Evolutionary conservation across 108 stramenopile species (phyloP), one percentile per base, ranked within the genome.

Genomic region (Cyclotella baltica): DNA sequence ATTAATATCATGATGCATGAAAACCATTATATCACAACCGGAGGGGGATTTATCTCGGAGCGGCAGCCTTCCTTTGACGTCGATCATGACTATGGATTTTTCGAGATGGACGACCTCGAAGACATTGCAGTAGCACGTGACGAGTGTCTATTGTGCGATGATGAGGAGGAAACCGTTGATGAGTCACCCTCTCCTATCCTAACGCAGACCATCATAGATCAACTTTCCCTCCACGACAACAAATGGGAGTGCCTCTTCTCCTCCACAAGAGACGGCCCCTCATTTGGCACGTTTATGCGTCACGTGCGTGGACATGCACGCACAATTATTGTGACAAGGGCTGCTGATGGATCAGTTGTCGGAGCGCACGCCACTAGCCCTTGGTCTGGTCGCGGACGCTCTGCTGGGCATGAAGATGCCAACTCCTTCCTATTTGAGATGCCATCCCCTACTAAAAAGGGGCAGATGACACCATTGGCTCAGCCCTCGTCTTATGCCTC

Each of bases 231-330:
- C 33, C 70, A 77, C 34, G 62, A 77, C 23, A 50, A 27, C 57
- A 47, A 62, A n/a, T 77, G 76, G 76, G 22, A 28, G 1, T 59
- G 76, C 2, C 36, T 77, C 35, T 77, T 64, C n/a, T 10, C n/a
- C 29, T 73, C 71, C 0, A 27, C 50, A 10, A 70, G 76, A 13
- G 76, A 77, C n/a, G 76, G 76, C 25, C 37, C 59, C 9, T 62
- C 70, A 9, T 77, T 77, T 37, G 71, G 71, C 0, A 50, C 57
- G 0, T 77, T 77, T 31, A 72, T 77, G 76, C 22, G 76, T 4
- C 35, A 46, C 11, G 70, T 62, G 2, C 70, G 76, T 3, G 72
- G 72, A 53, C 71, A 64, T n/a, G 19, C 36, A 0, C 58, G 43
- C 11, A 77, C 76, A 16, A 36, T 77, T 20, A 23, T 77, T 8